Conservation (phyloP, 2,329 filamentous ascomycete species). For the Cladophialophora carrionii region DNA sequence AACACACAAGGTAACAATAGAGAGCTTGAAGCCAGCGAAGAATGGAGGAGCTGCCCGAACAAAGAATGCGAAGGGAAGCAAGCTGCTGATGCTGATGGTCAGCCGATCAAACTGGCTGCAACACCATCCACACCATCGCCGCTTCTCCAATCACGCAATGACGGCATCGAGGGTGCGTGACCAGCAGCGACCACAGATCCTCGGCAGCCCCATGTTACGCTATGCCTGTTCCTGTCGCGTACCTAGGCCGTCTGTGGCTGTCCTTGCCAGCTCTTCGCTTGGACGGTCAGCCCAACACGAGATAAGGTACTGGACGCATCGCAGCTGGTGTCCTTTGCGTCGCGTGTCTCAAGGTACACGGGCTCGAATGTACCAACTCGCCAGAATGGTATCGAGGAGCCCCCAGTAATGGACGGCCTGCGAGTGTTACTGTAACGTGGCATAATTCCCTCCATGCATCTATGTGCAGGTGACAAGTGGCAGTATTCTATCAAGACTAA, state of each 20-base stretch:
- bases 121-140: background rate
- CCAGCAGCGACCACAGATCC: background rate
- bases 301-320: too few species aligned
- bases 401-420: too few species aligned
- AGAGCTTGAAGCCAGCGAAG: background rate
- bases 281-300: background rate
- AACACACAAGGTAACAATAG: slow-evolving; percentile 4
- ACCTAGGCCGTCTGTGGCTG: background rate
- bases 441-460: too few species aligned
- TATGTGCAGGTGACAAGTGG: too few species aligned
- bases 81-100: slow-evolving; percentile 26
- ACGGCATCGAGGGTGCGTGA: slow-evolving; percentile 17
- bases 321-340: too few species aligned
- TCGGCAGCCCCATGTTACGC: slow-evolving; percentile 15
- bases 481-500: too few species aligned
- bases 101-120: slow-evolving; percentile 19
- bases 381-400: too few species aligned
- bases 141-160: slow-evolving; percentile 20
- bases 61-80: background rate
- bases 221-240: slow-evolving; percentile 24
- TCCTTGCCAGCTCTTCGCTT: too few species aligned
- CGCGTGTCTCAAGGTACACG: too few species aligned
- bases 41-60: slow-evolving; percentile 3
- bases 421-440: too few species aligned
- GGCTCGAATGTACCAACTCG: too few species aligned